phyloP scores from a whole-genome alignment of 768 basidiomycete genomes.

The Hypholoma fasciculare region DNA sequence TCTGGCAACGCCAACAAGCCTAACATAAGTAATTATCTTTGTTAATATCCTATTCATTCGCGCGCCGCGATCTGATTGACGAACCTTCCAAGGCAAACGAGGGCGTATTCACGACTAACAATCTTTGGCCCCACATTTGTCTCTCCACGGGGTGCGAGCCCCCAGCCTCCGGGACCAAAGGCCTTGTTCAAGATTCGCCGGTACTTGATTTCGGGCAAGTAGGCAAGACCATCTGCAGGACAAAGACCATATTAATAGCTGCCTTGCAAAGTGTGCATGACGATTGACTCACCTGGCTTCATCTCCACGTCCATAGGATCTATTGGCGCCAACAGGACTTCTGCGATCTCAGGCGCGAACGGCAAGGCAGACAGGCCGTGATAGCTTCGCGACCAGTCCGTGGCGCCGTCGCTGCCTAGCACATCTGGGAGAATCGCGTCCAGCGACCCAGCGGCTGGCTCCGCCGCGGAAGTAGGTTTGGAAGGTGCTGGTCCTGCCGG shows the following conservation, averaged over 20 bases:
- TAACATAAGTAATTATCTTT: conserved; percentile 23
- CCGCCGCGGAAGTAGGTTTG: not conserved
- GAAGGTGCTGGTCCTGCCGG: not conserved
- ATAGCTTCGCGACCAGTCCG: conserved; percentile 91
- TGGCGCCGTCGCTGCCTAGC: conserved; percentile 28
- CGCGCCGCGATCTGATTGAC: conserved; percentile 21
- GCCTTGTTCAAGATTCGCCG: conserved; percentile 88
- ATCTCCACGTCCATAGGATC: conserved; percentile 85
- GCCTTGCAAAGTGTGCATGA: no score
- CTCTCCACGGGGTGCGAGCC: conserved; percentile 90
- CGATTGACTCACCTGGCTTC: conserved; percentile 73
- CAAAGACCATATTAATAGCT: not conserved
- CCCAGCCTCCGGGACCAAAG: conserved; percentile 97
- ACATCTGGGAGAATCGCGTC: not conserved
- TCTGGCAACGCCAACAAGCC: conserved; percentile 86
- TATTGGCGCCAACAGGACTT: conserved; percentile 72
- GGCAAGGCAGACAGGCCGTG: conserved; percentile 76
- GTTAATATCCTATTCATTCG: not conserved
- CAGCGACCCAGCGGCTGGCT: not conserved
- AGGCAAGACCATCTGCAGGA: conserved; percentile 80
- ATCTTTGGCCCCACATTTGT: conserved; percentile 86
- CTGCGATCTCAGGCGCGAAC: conserved; percentile 73
- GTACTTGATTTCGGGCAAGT: conserved; percentile 97
- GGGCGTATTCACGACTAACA: conserved; percentile 91
- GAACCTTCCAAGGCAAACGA: conserved; percentile 90